Evolutionary conservation across 306 rosid species (phyloP).

Genomic region (Astragalus membranaceus): DNA sequence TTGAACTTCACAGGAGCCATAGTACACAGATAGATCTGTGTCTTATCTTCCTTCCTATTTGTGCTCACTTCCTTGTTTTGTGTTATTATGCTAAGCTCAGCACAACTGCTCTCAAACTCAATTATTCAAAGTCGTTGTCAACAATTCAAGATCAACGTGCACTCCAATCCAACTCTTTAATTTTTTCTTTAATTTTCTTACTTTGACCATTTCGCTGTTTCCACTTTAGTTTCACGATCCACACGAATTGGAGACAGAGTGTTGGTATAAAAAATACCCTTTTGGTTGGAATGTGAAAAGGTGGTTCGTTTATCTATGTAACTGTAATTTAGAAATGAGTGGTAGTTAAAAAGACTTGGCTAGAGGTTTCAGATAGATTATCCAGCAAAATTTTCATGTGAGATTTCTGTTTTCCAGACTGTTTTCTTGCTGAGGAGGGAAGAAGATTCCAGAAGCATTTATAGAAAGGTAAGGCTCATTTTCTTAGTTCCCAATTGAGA

Average conservation of each 20-base stretch:
- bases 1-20: conserved; percentile 13
- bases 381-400: not conserved
- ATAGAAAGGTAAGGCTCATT: conserved; percentile 27
- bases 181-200: not conserved
- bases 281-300: not conserved
- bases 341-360: conserved; percentile 27
- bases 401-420: not conserved
- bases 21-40: conserved; percentile 1
- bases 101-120: not conserved
- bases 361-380: conserved; percentile 10
- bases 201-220: conserved; percentile 20
- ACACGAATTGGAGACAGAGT: conserved; percentile 13
- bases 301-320: conserved; percentile 7
- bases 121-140: conserved; percentile 16
- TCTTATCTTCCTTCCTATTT: not conserved
- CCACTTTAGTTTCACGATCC: conserved; percentile 16
- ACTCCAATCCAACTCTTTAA: not conserved
- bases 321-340: conserved; percentile 30
- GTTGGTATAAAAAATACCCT: not conserved
- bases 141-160: conserved; percentile 24
- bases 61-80: not conserved
- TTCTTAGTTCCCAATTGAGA: not conserved
- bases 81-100: not conserved
- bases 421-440: conserved; percentile 9
- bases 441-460: conserved; percentile 16